Evolutionary conservation across 495 filamentous ascomycete species (phyloP), one percentile per base, ranked within the genome.

Genomic region (Penicillium egyptiacum): DNA sequence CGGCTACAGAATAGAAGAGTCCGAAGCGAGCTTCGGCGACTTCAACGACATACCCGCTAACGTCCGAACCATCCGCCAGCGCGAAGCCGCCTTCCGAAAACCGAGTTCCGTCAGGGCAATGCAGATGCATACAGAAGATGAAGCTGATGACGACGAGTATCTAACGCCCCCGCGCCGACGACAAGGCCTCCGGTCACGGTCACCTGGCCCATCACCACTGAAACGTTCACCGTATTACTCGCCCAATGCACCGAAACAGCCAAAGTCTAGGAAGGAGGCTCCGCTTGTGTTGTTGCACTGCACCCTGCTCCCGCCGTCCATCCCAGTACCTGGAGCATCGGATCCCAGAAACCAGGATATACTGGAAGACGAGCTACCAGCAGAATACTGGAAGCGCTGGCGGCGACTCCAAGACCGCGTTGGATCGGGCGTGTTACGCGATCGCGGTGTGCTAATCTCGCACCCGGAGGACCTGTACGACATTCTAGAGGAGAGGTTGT

Each of bases 381-480:
- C 77, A 8, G 66, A 75, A 16, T 83, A 91, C 26, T 82, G 84
- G 62, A 82, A 86, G 51, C 85, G 88, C 30, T 92, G 88, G 86
- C 80, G 86, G 17, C 71, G 91, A 12, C 72, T 96, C 4, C 83
- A 86, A 62, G 89, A 92, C 39, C 88, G 89, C 54, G 83, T 85
- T 19, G 87, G 90, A 17, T 93, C 88, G 0, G 72, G 71, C 0
- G 84, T 96, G 3, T 74, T 94, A 11, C 74, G 74, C 2, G 88
- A 92, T 61, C 83, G 94, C 1, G 94, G 94, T 1, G 79, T 98
- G 16, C 76, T 98, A 41, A 81, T 98, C 8, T 86, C 90, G 1
- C 94, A 98, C 65, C 94, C 94, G 12, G 84, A 88, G 62, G 90
- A 92, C 56, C 87, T 95, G 60, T 97, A 92, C 65, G 93, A 96